Evolutionary conservation across 2,329 filamentous ascomycete genomes (phyloP).

Genomic region (Fonsecaea nubica): DNA sequence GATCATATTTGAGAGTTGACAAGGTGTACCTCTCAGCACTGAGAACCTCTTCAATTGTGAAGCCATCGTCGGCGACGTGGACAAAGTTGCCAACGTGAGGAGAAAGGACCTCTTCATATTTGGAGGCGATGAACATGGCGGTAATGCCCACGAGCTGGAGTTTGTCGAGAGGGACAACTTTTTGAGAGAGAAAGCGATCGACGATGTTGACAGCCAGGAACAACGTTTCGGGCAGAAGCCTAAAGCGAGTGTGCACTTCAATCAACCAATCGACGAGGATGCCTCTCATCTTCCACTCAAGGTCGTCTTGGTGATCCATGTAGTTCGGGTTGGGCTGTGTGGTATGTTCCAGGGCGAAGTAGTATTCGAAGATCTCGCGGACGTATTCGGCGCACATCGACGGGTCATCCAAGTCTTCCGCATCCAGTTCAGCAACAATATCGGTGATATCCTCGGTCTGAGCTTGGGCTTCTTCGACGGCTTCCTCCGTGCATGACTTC

Average conservation of each 20-base stretch:
- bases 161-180: conserved; percentile 94
- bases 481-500: conserved; percentile 65
- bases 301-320: conserved; percentile 91
- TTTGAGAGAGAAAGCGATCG: conserved; percentile 93
- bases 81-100: conserved; percentile 97
- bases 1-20: conserved; percentile 88
- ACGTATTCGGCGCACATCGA: conserved; percentile 98
- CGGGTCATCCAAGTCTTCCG: conserved; percentile 88
- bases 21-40: conserved; percentile 97
- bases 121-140: conserved; percentile 99
- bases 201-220: conserved; percentile 98
- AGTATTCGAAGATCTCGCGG: conserved; percentile 95
- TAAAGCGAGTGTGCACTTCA: conserved; percentile 96
- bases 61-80: conserved; percentile 95
- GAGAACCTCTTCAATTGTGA: conserved; percentile 91
- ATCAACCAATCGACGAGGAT: conserved; percentile 98
- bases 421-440: conserved; percentile 69
- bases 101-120: conserved; percentile 97
- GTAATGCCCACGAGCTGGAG: conserved; percentile 96
- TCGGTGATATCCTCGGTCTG: conserved; percentile 41
- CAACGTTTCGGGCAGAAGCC: conserved; percentile 91
- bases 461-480: conserved; percentile 48
- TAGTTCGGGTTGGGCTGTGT: conserved; percentile 90
- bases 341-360: conserved; percentile 80
- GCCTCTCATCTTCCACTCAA: conserved; percentile 98